Evolutionary conservation across 2,329 filamentous ascomycete species (phyloP), one percentile per base, ranked within the genome.

Genomic region (Talaromyces sp.): DNA sequence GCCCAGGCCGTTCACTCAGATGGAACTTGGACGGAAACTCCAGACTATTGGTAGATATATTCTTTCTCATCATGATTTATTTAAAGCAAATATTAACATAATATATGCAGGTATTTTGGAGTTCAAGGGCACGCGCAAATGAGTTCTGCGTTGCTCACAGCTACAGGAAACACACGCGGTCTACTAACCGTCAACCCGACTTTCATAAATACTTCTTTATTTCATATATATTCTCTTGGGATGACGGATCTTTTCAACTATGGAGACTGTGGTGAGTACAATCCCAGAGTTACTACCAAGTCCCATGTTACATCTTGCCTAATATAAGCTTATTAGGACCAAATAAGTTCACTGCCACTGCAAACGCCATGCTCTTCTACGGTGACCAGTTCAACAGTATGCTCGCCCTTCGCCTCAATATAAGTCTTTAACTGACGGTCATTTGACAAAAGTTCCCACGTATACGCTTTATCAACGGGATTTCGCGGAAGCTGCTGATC

Each of bases 401-500:
- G 14, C 19, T 29, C 9, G 1, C 5, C 35, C 14, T 1, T 38
- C 1, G 2, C 5, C 35, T 38, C 14, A n/a, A 38, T 38, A 38
- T 38, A 38, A 8, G 35, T n/a, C 2, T n/a, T 3, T 38, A n/a
- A n/a, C 35, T 38, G 35, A 10, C 50, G 31, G 7, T 53, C n/a
- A 14, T 14, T 53, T 53, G 8, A 26, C 26, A 11, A 21, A 26
- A 54, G 9, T 54, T 14, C 38, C 54, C 10, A 56, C 48, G 26
- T 56, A 56, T 48, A 56, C 38, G 8, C 54, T 56, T 8, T 56
- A 56, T 14, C 54, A 56, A 29, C 54, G 38, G 6, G 54, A 56
- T 29, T 29, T 27, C 11, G 19, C 54, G 11, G 54, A 56, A 19
- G 54, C 54, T 8, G 24, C 54, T 29, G 54, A 56, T 21, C 54